Base-by-base conservation (phyloP, 1,139 yeast genomes). In the Kluyveromyces marxianus region DNA sequence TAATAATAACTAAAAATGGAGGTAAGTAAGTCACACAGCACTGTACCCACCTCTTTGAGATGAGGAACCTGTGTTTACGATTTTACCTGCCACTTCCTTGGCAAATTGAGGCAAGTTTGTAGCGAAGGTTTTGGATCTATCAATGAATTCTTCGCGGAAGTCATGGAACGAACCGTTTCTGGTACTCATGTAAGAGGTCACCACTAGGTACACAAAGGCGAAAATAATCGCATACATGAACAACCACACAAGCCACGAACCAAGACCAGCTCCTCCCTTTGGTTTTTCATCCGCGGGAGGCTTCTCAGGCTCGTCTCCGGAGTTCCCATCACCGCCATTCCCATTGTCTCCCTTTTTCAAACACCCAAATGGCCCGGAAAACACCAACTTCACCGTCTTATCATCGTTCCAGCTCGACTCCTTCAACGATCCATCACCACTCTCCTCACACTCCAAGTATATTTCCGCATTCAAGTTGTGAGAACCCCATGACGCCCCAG, bases 21-120 rank as follows among this genome's bases (percentile, higher is more conserved):
- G 25, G 28, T 5, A 25, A 14, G 25, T 8, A 7, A 4, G 4
- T 66, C 71, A 89, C 7, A 89, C 95, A 32, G 97, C 97, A 62
- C 94, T 83, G 63, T 89, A 89, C 31, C 95, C 97, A 21, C 95
- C 95, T 62, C 96, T 77, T 56, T 74, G 74, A 35, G 55, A 33
- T 5, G 54, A 39, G 25, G 59, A 46, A 10, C 61, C 62, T 41
- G 72, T 69, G n/a, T 94, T 87, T 27, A 88, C 75, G 51, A 90
- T 71, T 54, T 82, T 86, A 48, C 77, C 78, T 38, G 80, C 69
- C 4, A 89, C 74, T 64, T 89, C 96, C 51, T 72, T 74, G 33
- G 78, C 60, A 54, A 90, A 83, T 35, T 79, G 81, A 3, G 96
- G 95, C 44, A 87, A 67, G 4, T 89, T 81, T 29, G 72, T 69